These are phyloP conservation scores for Poronia punctata DNA, from an alignment of 495 filamentous ascomycete species.

Conservation along the genomic window DNA sequence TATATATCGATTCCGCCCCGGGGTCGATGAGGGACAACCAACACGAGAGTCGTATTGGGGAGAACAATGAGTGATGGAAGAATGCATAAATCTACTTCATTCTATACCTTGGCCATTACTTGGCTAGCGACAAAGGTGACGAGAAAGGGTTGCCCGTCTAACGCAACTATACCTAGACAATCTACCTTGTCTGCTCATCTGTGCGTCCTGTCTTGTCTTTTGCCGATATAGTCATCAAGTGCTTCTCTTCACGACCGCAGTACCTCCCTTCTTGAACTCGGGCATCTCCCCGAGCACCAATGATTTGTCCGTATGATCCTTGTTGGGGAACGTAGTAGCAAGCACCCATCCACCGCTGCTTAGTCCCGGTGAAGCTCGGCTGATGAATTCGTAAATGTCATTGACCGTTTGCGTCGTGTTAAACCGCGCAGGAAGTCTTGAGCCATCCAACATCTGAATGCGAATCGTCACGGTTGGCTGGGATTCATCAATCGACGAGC, in stretches of 20 bases:
- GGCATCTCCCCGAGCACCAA: constrained; percentile 65
- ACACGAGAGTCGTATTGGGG: too few relatives aligned
- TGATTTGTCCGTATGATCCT: constrained; percentile 72
- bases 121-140: too few relatives aligned
- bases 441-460: constrained; percentile 85
- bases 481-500: constrained; percentile 61
- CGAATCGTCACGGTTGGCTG: constrained; percentile 74
- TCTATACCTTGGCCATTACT: too few relatives aligned
- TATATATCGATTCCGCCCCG: too few relatives aligned
- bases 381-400: constrained; percentile 83
- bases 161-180: neutral
- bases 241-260: constrained; percentile 69
- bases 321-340: constrained; percentile 94
- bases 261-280: constrained; percentile 75
- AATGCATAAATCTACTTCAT: too few relatives aligned
- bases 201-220: too few relatives aligned
- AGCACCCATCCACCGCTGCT: constrained; percentile 63
- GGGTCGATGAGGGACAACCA: too few relatives aligned
- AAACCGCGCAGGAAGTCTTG: constrained; percentile 77
- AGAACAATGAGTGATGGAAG: too few relatives aligned
- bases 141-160: constrained; percentile 2
- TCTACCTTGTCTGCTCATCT: neutral
- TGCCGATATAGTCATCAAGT: too few relatives aligned
- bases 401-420: constrained; percentile 87
- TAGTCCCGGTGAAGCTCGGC: constrained; percentile 54